These are phyloP conservation scores for Alternaria incomplexa DNA, from an alignment of 2,329 filamentous ascomycete genomes.

Conservation along the genomic window DNA sequence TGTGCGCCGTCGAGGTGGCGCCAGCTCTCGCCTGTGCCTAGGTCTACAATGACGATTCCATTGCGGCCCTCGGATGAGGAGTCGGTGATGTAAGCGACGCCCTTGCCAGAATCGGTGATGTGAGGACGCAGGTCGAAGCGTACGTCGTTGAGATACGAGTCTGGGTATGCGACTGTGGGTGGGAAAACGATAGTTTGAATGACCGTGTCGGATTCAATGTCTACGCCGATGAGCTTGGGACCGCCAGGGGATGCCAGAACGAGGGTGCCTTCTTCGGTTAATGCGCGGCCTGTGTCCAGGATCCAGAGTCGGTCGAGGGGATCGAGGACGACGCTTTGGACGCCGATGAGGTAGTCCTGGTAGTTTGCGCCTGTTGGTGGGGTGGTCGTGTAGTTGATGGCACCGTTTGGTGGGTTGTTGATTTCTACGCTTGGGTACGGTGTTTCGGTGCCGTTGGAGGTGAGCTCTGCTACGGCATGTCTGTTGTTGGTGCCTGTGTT, in stretches of 20 bases:
- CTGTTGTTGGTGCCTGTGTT: constrained; percentile 50
- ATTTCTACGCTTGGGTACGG: constrained; percentile 53
- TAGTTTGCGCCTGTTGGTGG: constrained; percentile 56
- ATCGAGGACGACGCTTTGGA: constrained; percentile 61
- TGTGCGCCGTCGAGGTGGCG: constrained; percentile 55
- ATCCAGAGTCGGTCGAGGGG: constrained; percentile 59
- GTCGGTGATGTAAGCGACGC: constrained; percentile 62
- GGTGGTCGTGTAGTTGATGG: constrained; percentile 58
- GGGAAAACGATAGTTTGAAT: constrained; percentile 61
- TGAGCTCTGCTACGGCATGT: constrained; percentile 59
- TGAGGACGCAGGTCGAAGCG: constrained; percentile 58
- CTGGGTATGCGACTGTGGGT: constrained; percentile 53
- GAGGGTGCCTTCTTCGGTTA: constrained; percentile 52
- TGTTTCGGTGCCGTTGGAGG: constrained; percentile 51
- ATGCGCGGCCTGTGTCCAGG: constrained; percentile 59
- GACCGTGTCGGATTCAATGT: constrained; percentile 54
- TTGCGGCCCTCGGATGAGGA: constrained; percentile 55
- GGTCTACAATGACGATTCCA: constrained; percentile 58
- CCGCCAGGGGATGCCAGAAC: constrained; percentile 55
- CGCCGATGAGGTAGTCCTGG: constrained; percentile 57
- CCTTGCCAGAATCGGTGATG: constrained; percentile 51
- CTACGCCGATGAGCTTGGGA: constrained; percentile 58
- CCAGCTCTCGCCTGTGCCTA: constrained; percentile 58
- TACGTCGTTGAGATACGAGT: constrained; percentile 61
- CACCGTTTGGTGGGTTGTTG: constrained; percentile 58